Base-by-base conservation (phyloP, 805 yeast species). In the Saturnispora zaruensis region DNA sequence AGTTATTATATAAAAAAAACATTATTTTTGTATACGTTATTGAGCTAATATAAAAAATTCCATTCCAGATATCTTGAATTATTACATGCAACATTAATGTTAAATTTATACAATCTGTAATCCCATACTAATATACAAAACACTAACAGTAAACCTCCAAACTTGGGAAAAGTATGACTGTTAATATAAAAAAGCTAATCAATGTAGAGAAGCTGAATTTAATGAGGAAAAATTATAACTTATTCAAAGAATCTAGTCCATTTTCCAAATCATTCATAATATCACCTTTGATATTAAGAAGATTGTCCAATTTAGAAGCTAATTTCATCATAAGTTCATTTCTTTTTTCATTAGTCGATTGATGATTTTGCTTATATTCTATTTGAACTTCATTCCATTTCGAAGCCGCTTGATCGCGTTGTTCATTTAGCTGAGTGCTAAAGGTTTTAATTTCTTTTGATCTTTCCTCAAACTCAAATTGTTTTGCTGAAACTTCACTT, bases 191-290 rank as follows among this genome's bases (percentile, higher is more conserved):
- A 28, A 28, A 28, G 32, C n/a, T 2, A 28, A 28, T 8, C 4
- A 28, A 11, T 28, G 5, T 28, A 14, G 23, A 38, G 13, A 38
- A 38, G n/a, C 7, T 7, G 2, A 8, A 21, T 9, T 37, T 8
- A n/a, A 28, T 28, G 41, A 16, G 8, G n/a, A 24, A 30, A 8
- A 14, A 23, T 25, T 23, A 11, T 9, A 23, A n/a, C 21, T 21
- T 38, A 34, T 30, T 30, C 21, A 42, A 30, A n/a, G 45, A 45
- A 16, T 45, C 26, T 18, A 45, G n/a, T 5, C 56, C 70, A 34
- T 75, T 81, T 57, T 82, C 87, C 44, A 86, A 69, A 47, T 78
- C 74, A 20, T 75, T 72, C 60, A 86, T 91, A 41, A 85, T 74
- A 51, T 76, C 78, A 54, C 81, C 66, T 66, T 87, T 87, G 66